phyloP scores from a whole-genome alignment of 495 filamentous ascomycete genomes.

The Immersiella caudata region DNA sequence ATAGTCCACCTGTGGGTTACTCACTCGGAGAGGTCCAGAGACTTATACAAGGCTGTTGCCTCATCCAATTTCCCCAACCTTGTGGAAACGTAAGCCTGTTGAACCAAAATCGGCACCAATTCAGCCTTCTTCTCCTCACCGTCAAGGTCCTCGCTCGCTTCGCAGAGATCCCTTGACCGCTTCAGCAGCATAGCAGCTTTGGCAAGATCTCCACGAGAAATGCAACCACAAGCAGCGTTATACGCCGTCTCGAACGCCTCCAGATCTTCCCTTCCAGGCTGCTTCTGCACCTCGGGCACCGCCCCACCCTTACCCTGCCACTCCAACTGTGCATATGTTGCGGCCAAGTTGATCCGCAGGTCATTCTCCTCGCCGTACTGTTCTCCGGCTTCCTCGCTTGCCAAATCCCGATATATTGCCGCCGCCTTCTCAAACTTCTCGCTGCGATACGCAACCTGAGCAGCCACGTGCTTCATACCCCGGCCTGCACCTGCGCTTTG shows the following conservation, averaged over 20 bases:
- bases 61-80: slow-evolving; percentile 73
- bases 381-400: slow-evolving; percentile 44
- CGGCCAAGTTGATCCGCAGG: slow-evolving; percentile 79
- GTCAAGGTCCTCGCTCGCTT: slow-evolving; percentile 76
- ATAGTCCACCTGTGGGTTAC: slow-evolving; percentile 11
- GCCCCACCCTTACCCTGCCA: slow-evolving; percentile 65
- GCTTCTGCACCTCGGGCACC: slow-evolving; percentile 44
- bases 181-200: slow-evolving; percentile 80
- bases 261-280: slow-evolving; percentile 72
- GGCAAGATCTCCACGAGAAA: slow-evolving; percentile 75
- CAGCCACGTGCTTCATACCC: slow-evolving; percentile 79
- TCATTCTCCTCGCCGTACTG: slow-evolving; percentile 77
- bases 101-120: slow-evolving; percentile 80
- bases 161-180: slow-evolving; percentile 84
- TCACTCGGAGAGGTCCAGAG: slow-evolving; percentile 54
- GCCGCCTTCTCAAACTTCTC: slow-evolving; percentile 79
- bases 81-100: slow-evolving; percentile 79
- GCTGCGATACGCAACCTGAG: slow-evolving; percentile 82
- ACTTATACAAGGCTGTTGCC: slow-evolving; percentile 66
- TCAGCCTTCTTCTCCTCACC: slow-evolving; percentile 84
- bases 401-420: slow-evolving; percentile 67
- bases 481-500: slow-evolving; percentile 41
- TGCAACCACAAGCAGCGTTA: slow-evolving; percentile 85
- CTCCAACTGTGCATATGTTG: slow-evolving; percentile 81
- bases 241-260: slow-evolving; percentile 93